phyloP scores from a whole-genome alignment of 148 eudicot genomes.

The Chenopodium album region DNA sequence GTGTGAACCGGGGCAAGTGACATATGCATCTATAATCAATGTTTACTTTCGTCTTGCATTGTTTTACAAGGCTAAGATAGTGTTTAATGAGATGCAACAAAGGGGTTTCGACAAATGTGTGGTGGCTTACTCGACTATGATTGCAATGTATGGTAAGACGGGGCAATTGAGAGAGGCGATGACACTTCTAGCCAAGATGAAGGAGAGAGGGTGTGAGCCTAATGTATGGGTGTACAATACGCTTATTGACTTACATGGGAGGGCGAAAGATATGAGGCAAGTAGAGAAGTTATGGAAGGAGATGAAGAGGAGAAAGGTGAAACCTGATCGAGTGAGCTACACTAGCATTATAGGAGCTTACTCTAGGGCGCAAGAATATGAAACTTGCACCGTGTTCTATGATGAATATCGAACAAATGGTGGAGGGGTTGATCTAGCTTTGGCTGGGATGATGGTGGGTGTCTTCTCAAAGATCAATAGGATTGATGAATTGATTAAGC shows the following conservation, averaged over 20 bases:
- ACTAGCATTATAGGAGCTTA: conserved; percentile 77
- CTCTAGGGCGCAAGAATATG: conserved; percentile 59
- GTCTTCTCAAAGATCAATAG: conserved; percentile 69
- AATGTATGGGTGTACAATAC: conserved; percentile 93
- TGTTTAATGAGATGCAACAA: conserved; percentile 62
- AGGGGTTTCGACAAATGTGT: conserved; percentile 75
- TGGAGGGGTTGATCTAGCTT: conserved; percentile 62
- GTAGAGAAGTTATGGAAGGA: conserved; percentile 92
- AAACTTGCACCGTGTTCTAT: conserved; percentile 49
- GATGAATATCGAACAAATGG: conserved; percentile 65
- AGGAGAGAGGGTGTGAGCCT: conserved; percentile 73
- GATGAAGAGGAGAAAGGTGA: conserved; percentile 72
- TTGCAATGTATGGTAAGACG: conserved; percentile 72
- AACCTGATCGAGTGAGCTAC: conserved; percentile 70
- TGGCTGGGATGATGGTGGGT: conserved; percentile 93
- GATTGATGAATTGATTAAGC: conserved; percentile 67
- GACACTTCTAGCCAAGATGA: conserved; percentile 86
- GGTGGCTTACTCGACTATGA: conserved; percentile 91
- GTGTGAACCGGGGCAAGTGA: conserved; percentile 85
- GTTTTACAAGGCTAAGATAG: conserved; percentile 48
- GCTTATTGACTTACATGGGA: conserved; percentile 72
- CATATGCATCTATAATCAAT: conserved; percentile 68
- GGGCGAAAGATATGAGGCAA: conserved; percentile 52
- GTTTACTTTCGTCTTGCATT: conserved; percentile 59
- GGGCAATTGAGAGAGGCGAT: conserved; percentile 68